Evolutionary conservation across 495 filamentous ascomycete genomes (phyloP).

Genomic region (Umbilicaria muhlenbergii): DNA sequence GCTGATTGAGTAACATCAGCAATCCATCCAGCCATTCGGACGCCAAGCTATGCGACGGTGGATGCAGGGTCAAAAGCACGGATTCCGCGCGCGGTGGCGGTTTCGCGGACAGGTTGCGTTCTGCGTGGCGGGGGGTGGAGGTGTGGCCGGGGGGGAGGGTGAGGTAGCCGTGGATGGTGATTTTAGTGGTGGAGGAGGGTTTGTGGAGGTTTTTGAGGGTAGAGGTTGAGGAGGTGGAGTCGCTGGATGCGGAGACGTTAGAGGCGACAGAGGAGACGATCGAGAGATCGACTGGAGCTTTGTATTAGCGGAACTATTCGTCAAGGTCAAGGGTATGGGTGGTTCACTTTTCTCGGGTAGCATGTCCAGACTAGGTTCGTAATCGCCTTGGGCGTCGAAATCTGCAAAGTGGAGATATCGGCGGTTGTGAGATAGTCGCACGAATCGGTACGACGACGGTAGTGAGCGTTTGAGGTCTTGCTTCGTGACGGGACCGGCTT

Average conservation of each 20-base stretch:
- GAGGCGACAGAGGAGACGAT: conserved; percentile 84
- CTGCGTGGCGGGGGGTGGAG: conserved; percentile 13
- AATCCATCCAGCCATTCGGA: conserved; percentile 96
- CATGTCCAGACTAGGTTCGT: conserved; percentile 56
- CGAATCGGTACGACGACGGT: conserved; percentile 53
- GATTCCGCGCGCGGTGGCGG: conserved; percentile 32
- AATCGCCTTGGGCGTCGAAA: conserved; percentile 48
- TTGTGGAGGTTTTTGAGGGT: conserved; percentile 34
- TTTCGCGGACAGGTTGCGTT: conserved; percentile 7
- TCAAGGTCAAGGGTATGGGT: background rate
- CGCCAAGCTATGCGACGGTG: conserved; percentile 64
- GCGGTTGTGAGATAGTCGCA: conserved; percentile 80
- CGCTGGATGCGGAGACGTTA: conserved; percentile 53
- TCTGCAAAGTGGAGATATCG: conserved; percentile 85
- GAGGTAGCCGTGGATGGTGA: conserved; percentile 72
- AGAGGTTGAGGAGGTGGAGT: conserved; percentile 33
- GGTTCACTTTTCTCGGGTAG: conserved; percentile 58
- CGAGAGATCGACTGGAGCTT: conserved; percentile 56
- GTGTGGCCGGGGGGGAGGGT: conserved; percentile 15
- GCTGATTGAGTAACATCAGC: conserved; percentile 86
- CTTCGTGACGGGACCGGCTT: conserved; percentile 19
- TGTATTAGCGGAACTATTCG: conserved; percentile 3
- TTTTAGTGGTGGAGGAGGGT: conserved; percentile 54
- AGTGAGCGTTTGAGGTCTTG: conserved; percentile 22
- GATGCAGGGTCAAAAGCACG: conserved; percentile 66